These are phyloP conservation scores for Rusavskia elegans DNA, from an alignment of 495 filamentous ascomycete genomes.

Conservation along the genomic window DNA sequence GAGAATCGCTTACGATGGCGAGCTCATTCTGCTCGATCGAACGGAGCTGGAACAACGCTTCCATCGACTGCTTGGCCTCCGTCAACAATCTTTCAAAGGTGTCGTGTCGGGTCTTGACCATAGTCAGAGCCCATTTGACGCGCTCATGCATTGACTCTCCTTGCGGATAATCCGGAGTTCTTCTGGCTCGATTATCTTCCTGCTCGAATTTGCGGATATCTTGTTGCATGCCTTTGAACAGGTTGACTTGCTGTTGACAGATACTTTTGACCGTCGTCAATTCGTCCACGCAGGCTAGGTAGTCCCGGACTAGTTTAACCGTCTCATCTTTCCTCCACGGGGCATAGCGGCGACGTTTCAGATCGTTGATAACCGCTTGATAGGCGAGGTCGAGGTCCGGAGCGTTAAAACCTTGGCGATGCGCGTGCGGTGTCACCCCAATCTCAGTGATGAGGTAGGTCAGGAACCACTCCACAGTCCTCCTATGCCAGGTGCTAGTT, in stretches of 20 bases:
- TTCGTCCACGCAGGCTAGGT: constrained; percentile 15
- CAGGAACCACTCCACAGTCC: constrained; percentile 17
- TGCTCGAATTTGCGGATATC: constrained; percentile 15
- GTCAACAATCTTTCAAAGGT: constrained; percentile 11
- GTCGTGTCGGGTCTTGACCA: constrained; percentile 9
- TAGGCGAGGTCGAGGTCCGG: constrained; percentile 14
- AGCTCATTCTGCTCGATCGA: constrained; percentile 19
- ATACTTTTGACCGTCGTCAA: constrained; percentile 11
- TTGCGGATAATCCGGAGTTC: constrained; percentile 6
- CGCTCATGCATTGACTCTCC: constrained; percentile 10
- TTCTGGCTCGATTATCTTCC: constrained; percentile 9
- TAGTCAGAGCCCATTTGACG: constrained; percentile 9
- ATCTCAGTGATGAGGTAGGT: constrained; percentile 17
- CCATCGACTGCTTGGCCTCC: constrained; percentile 12
- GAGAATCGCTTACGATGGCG: constrained; percentile 15
- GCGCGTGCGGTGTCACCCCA: constrained; percentile 12
- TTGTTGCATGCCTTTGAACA: constrained; percentile 13
- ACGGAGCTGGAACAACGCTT: constrained; percentile 17
- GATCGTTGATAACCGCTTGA: constrained; percentile 14
- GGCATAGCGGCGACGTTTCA: constrained; percentile 16
- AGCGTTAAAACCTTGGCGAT: constrained; percentile 16
- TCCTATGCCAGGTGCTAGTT: constrained; percentile 16
- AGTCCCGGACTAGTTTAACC: constrained; percentile 16
- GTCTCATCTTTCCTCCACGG: constrained; percentile 16
- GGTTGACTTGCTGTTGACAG: constrained; percentile 11